Percentiles rank a stretch among this genome's conserved stretches.
phyloP scores from a whole-genome alignment of 2,329 filamentous ascomycete genomes.

The Fusarium robinianum region DNA sequence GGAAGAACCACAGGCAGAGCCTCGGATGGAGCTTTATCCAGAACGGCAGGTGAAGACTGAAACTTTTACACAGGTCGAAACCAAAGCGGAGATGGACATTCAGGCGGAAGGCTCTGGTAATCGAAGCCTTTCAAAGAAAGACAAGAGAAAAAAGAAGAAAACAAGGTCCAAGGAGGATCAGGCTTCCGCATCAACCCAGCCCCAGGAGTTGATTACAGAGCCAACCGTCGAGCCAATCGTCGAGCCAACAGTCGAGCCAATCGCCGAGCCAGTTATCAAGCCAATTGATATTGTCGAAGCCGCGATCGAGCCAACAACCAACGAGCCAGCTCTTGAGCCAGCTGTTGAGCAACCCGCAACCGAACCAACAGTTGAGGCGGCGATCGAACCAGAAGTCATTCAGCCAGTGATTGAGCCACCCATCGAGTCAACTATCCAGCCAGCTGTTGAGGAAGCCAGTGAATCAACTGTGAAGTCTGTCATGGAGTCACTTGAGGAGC shows the following conservation, averaged over 20 bases:
- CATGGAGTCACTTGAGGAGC: no score
- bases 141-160: constrained; percentile 23
- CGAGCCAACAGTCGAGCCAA: constrained; percentile 1
- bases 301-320: background rate
- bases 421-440: background rate
- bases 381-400: background rate
- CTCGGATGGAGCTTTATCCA: background rate
- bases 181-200: background rate
- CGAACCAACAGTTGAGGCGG: constrained; percentile 2
- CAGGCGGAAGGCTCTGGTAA: no score
- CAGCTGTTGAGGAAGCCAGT: background rate
- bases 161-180: background rate
- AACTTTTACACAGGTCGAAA: no score
- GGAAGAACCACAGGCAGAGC: background rate
- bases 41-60: no score
- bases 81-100: background rate
- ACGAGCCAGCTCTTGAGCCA: background rate
- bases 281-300: background rate
- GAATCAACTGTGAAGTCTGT: no score
- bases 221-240: background rate
- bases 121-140: constrained; percentile 16
- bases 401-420: background rate
- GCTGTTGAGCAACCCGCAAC: constrained; percentile 1
- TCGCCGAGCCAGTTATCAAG: background rate
- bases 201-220: background rate